These are phyloP conservation scores for Lactifluus echinatus DNA, from an alignment of 768 basidiomycete genomes.

Conservation along the genomic window DNA sequence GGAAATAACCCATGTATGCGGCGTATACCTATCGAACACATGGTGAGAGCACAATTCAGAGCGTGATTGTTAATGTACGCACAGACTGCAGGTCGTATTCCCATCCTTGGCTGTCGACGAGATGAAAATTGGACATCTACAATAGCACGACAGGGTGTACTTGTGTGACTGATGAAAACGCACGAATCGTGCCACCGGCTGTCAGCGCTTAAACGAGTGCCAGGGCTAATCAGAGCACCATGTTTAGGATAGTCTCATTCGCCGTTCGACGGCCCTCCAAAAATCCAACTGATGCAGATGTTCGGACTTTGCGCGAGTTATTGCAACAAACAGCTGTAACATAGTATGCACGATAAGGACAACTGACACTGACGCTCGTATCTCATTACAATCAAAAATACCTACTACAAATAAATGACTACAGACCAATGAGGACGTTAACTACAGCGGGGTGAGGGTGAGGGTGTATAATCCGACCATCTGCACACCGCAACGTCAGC, in stretches of 20 bases:
- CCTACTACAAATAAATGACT: neutral
- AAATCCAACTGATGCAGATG: neutral
- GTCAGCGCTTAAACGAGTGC: slow-evolving; percentile 1
- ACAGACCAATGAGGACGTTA: neutral
- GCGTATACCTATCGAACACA: slow-evolving; percentile 43
- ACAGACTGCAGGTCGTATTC: slow-evolving; percentile 75
- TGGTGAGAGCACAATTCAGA: neutral
- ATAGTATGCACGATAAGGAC: neutral
- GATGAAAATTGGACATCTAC: slow-evolving; percentile 56
- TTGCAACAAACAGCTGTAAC: neutral
- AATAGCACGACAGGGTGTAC: neutral
- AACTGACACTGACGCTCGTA: neutral
- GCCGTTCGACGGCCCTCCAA: neutral
- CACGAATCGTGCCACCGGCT: neutral
- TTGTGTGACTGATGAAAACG: neutral
- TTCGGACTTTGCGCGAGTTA: neutral
- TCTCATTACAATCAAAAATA: neutral
- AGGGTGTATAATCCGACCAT: neutral
- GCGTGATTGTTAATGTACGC: slow-evolving; percentile 24
- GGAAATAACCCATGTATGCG: slow-evolving; percentile 74
- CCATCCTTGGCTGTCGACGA: slow-evolving; percentile 73
- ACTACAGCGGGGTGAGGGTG: neutral
- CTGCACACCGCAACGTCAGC: slow-evolving; percentile 4
- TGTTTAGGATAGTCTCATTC: slow-evolving; percentile 3
- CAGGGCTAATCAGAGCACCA: neutral